Percentiles rank a stretch among this genome's conserved stretches.
Evolutionary conservation across 352 stramenopile species (phyloP).

Genomic region (Lagenidium giganteum): DNA sequence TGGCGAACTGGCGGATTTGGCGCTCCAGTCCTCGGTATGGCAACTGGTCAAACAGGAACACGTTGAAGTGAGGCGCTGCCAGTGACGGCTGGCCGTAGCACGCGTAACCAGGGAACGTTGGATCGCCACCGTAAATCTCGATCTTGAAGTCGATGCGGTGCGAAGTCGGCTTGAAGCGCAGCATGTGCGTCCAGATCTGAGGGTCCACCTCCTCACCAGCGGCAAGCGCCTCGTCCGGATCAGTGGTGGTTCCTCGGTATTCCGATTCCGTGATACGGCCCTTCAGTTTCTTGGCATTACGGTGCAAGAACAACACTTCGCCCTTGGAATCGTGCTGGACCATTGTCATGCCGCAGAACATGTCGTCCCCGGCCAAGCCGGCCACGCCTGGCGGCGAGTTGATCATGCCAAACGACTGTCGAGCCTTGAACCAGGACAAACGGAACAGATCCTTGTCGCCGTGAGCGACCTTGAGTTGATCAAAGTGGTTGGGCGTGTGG

Average conservation of each 20-base stretch:
- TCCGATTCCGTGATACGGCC: no score
- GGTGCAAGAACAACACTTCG: conserved; percentile 9
- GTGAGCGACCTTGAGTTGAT: conserved; percentile 1
- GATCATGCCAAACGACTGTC: conserved; percentile 10
- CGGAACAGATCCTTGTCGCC: conserved; percentile 18
- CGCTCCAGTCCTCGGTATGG: conserved; percentile 23
- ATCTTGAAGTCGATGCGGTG: no score
- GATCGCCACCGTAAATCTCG: no score
- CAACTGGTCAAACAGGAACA: conserved; percentile 16
- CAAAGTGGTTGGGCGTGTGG: conserved; percentile 5
- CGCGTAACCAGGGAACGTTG: no score
- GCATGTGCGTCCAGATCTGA: no score
- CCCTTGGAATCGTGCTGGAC: conserved; percentile 8
- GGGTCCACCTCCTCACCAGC: no score
- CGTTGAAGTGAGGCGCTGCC: conserved; percentile 30
- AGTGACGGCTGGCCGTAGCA: no score
- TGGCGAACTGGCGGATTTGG: conserved; percentile 18
- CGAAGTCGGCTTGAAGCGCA: no score
- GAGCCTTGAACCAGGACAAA: conserved; percentile 12
- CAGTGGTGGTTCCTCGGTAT: no score
- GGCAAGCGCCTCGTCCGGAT: no score
- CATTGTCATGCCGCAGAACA: conserved; percentile 14
- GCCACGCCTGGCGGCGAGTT: neutral
- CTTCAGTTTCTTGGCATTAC: conserved; percentile 11
- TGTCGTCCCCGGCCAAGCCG: neutral